A percentile compares a stretch with the other conserved stretches of the same genome.
Evolutionary conservation across 108 stramenopile species (phyloP).

Genomic region (Cylindrotheca fusiformis): DNA sequence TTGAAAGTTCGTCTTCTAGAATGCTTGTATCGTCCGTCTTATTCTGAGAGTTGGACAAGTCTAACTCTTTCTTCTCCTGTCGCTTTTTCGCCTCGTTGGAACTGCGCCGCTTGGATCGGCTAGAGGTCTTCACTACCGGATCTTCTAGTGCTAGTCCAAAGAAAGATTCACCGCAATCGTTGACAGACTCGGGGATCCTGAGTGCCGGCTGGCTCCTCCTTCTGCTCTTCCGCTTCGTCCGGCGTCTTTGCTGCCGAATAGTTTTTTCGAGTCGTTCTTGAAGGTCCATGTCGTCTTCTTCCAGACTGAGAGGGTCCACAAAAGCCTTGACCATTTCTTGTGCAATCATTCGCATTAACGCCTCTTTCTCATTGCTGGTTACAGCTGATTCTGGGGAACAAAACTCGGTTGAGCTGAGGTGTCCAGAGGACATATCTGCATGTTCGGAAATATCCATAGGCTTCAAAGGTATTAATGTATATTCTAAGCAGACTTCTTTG

Average conservation of each 20-base stretch:
- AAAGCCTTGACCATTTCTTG: constrained; percentile 24
- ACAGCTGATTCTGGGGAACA: neutral
- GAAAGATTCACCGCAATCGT: neutral
- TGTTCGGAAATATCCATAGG: too few relatives aligned
- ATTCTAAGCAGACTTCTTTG: too few relatives aligned
- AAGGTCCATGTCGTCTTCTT: constrained; percentile 12
- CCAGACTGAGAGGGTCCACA: neutral
- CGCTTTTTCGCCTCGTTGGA: neutral
- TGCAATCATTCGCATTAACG: constrained; percentile 17
- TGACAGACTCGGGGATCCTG: neutral
- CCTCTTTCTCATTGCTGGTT: constrained; percentile 11
- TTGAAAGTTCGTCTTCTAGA: constrained; percentile 7
- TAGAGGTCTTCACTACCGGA: neutral
- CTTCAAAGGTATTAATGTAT: too few relatives aligned
- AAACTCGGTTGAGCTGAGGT: too few relatives aligned
- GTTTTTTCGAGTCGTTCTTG: constrained; percentile 10
- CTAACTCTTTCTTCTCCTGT: neutral
- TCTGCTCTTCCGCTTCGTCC: constrained; percentile 1
- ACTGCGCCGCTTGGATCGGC: neutral
- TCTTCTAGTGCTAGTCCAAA: neutral
- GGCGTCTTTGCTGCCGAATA: constrained; percentile 7
- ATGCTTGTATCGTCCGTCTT: constrained; percentile 4
- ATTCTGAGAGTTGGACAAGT: neutral
- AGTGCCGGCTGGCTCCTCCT: neutral
- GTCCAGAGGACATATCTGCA: too few relatives aligned